Evolutionary conservation across 371 early-diverging fungal genomes (phyloP).

Genomic region (Dinochytrium kinnereticum): DNA sequence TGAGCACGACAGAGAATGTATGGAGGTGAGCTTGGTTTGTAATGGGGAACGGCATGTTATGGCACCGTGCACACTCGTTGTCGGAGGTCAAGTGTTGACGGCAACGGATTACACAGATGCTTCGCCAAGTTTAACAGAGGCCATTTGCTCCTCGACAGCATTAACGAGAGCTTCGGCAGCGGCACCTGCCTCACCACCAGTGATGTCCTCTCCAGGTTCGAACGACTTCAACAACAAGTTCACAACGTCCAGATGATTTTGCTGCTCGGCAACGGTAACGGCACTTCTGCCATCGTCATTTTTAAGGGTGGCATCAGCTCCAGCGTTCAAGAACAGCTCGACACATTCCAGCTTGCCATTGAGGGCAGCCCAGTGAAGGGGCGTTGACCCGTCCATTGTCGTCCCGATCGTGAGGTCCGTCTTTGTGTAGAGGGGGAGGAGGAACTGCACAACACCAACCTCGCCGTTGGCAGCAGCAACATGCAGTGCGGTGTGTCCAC

Average conservation of each 20-base stretch:
- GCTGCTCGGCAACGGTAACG: conserved; percentile 45
- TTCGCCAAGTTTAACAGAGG: neutral
- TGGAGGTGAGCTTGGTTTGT: too few species aligned
- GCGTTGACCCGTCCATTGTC: conserved; percentile 77
- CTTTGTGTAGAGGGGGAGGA: conserved; percentile 40
- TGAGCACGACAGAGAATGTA: too few species aligned
- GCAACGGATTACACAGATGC: too few species aligned
- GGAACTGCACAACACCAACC: conserved; percentile 58
- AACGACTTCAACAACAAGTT: conserved; percentile 33
- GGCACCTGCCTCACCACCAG: neutral
- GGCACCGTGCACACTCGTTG: too few species aligned
- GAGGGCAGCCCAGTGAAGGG: conserved; percentile 88
- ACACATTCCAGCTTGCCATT: conserved; percentile 79
- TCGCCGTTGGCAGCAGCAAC: conserved; percentile 88
- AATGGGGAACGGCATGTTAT: too few species aligned
- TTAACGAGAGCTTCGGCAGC: neutral
- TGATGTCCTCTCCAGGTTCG: conserved; percentile 10
- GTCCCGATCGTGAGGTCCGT: conserved; percentile 54
- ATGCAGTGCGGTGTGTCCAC: conserved; percentile 78
- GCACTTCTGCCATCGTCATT: conserved; percentile 44
- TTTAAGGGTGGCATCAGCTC: conserved; percentile 42
- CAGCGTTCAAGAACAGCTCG: conserved; percentile 51
- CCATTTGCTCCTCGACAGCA: neutral
- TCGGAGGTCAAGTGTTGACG: too few species aligned
- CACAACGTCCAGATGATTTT: conserved; percentile 42